Evolutionary conservation across 768 basidiomycete species (phyloP), one percentile per base, ranked within the genome.

Genomic region (Amanita phalloides): DNA sequence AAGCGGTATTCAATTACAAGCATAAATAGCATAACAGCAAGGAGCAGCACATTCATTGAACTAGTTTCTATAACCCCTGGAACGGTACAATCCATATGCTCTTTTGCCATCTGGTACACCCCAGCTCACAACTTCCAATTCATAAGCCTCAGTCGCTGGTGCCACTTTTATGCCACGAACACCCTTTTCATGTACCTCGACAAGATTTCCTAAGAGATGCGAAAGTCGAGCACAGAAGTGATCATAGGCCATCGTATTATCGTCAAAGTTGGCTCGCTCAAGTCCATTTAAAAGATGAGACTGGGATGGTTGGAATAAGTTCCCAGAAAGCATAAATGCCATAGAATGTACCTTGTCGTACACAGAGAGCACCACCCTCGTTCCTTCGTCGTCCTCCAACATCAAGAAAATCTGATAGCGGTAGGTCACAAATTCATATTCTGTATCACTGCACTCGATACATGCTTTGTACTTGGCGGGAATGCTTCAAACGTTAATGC

Each of bases 381-480:
- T 51, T 3, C 71, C 73, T 9, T 66, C 60, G 33, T 72, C 71
- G 52, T 86, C 83, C 57, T 78, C 67, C 13, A 86, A 58, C 35
- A 66, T 65, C 46, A 86, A 53, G 48, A 68, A 74, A 49, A 85
- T 62, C 45, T 73, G 63, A 51, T 74, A 85, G 45, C 67, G 62
- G 51, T 72, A 73, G 33, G 66, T 69, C 44, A 74, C 71, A 54
- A 73, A 75, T 46, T 75, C 72, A 37, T 74, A 67, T 33, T 78
- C 72, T 58, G 72, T 69, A 58, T 83, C 78, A 46, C 68, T 66
- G 59, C 85, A 86, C 10, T 61, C 60, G 4, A 71, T 60, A 57
- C 84, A 86, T 21, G 67, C 69, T 55, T 65, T 66, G 30, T 67
- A 69, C 2, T 56, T 65, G 21, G 60, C 58, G 0, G 73, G 70